Percentiles rank a stretch among this genome's conserved stretches.
Conservation (phyloP, 2,329 filamentous ascomycete species). For the Dothideomycetes sp. region DNA sequence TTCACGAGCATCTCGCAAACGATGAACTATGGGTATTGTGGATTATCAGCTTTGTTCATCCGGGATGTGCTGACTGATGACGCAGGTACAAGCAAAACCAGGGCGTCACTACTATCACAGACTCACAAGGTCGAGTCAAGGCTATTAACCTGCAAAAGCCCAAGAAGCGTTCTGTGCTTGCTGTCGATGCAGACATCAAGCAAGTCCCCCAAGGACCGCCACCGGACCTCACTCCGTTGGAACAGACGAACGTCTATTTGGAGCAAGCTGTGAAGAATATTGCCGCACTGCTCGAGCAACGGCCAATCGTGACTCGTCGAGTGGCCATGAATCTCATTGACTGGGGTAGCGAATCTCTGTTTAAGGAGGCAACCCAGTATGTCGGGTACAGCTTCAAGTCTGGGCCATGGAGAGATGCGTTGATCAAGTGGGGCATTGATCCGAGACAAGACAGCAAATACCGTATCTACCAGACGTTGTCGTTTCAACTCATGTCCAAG, state of each 20-base stretch:
- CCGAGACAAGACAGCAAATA: slow-evolving; percentile 67
- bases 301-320: slow-evolving; percentile 80
- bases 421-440: slow-evolving; percentile 78
- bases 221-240: slow-evolving; percentile 41
- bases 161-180: slow-evolving; percentile 49
- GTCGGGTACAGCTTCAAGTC: slow-evolving; percentile 86
- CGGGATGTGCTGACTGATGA: not conserved
- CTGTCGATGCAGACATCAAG: slow-evolving; percentile 50
- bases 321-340: slow-evolving; percentile 64
- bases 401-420: slow-evolving; percentile 81
- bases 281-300: slow-evolving; percentile 53
- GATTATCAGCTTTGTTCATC: too few relatives aligned
- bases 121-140: slow-evolving; percentile 6
- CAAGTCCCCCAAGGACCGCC: slow-evolving; percentile 50
- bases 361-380: slow-evolving; percentile 71
- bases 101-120: slow-evolving; percentile 7
- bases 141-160: slow-evolving; percentile 29
- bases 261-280: slow-evolving; percentile 55
- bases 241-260: slow-evolving; percentile 29
- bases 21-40: slow-evolving; percentile 7
- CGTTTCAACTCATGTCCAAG: slow-evolving; percentile 57
- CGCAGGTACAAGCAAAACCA: slow-evolving; percentile 10
- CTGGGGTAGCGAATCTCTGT: slow-evolving; percentile 38
- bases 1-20: slow-evolving; percentile 19
- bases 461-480: slow-evolving; percentile 77